These are phyloP conservation scores for Pseudozyma sp. DNA, from an alignment of 1,284 basidiomycete genomes.

Conservation along the genomic window DNA sequence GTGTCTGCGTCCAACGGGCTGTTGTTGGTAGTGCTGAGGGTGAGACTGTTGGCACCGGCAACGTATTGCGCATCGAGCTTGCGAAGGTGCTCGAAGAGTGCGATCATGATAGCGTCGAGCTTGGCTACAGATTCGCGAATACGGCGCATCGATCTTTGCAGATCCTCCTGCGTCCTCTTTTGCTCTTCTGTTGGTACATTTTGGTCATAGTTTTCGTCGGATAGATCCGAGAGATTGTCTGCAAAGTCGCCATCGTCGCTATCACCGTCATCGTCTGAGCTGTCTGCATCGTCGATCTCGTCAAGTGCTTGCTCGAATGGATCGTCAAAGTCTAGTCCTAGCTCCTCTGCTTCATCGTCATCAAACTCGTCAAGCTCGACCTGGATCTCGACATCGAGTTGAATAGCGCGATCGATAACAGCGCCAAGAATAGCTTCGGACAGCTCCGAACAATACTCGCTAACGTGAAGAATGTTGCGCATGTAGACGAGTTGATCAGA, in stretches of 20 bases:
- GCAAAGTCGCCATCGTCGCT: conserved; percentile 51
- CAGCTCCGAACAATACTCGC: conserved; percentile 89
- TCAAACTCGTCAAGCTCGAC: conserved; percentile 93
- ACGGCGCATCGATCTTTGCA: conserved; percentile 48
- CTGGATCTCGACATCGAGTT: conserved; percentile 98
- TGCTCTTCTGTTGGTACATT: conserved; percentile 32
- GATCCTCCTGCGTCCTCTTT: conserved; percentile 44
- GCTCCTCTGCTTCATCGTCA: conserved; percentile 65
- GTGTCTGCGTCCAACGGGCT: conserved; percentile 45
- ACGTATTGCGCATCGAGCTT: conserved; percentile 64
- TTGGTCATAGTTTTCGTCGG: conserved; percentile 73
- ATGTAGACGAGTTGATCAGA: conserved; percentile 89
- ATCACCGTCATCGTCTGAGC: conserved; percentile 72
- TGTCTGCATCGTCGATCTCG: conserved; percentile 72
- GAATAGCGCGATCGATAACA: conserved; percentile 89
- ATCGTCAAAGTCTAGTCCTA: conserved; percentile 74
- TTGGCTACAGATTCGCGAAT: conserved; percentile 89
- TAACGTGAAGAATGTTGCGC: conserved; percentile 85
- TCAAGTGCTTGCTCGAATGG: conserved; percentile 83
- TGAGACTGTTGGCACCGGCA: conserved; percentile 34
- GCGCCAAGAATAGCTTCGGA: conserved; percentile 84
- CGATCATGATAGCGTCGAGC: conserved; percentile 85
- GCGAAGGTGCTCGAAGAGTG: conserved; percentile 85
- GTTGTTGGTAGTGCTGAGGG: conserved; percentile 13
- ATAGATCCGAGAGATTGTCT: conserved; percentile 71